Conservation (phyloP, 2,329 filamentous ascomycete species). For the Lasiodiplodia theobromae region DNA sequence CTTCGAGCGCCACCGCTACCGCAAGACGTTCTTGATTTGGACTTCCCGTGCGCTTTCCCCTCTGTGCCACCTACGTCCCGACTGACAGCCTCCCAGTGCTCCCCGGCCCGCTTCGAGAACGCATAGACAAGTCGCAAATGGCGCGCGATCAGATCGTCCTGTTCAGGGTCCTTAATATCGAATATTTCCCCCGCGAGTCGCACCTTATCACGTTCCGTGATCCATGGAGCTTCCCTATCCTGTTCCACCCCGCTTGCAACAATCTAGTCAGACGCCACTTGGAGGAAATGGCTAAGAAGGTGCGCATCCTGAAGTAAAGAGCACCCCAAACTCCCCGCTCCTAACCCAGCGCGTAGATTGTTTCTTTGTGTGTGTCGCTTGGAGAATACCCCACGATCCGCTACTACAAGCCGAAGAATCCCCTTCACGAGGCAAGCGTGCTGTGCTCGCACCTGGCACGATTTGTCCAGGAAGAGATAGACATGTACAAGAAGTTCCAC, state of each 20-base stretch:
- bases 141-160: slow-evolving; percentile 78
- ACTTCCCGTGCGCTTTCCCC: slow-evolving; percentile 63
- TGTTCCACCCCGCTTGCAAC: slow-evolving; percentile 92
- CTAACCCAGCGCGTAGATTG: slow-evolving; percentile 64
- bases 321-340: not conserved
- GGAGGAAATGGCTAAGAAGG: slow-evolving; percentile 86
- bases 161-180: slow-evolving; percentile 82
- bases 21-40: slow-evolving; percentile 83
- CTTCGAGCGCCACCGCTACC: slow-evolving; percentile 83
- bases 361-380: slow-evolving; percentile 86
- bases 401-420: slow-evolving; percentile 80
- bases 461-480: slow-evolving; percentile 90
- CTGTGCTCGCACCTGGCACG: slow-evolving; percentile 86
- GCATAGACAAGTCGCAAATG: slow-evolving; percentile 74
- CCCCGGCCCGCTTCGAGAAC: slow-evolving; percentile 72
- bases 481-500: slow-evolving; percentile 85
- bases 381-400: slow-evolving; percentile 93
- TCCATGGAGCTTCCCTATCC: slow-evolving; percentile 91
- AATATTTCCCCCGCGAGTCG: slow-evolving; percentile 90
- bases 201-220: slow-evolving; percentile 91
- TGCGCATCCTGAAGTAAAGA: slow-evolving; percentile 48
- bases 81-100: slow-evolving; percentile 60
- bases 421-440: slow-evolving; percentile 85
- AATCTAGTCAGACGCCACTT: slow-evolving; percentile 82
- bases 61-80: slow-evolving; percentile 1